Conservation (phyloP, 2,329 filamentous ascomycete species). For the Fusarium lyarnte region DNA sequence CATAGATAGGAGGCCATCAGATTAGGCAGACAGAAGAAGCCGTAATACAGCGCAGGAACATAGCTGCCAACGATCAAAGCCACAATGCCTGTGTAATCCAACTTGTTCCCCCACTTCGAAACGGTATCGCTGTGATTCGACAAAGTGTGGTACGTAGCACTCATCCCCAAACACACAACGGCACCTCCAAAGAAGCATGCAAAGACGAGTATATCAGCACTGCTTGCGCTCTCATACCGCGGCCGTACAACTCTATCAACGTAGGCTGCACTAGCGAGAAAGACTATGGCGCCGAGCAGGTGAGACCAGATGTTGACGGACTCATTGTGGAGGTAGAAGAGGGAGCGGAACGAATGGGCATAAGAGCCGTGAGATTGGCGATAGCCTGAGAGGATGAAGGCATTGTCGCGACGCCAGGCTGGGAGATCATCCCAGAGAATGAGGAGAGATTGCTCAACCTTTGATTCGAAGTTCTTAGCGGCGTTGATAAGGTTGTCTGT, state of each 20-base stretch:
- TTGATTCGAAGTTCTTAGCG: constrained; percentile 49
- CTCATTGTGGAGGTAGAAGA: constrained; percentile 68
- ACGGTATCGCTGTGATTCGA: constrained; percentile 84
- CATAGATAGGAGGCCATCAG: constrained; percentile 78
- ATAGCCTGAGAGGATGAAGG: constrained; percentile 64
- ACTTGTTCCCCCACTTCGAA: constrained; percentile 85
- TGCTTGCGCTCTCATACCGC: constrained; percentile 71
- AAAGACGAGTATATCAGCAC: constrained; percentile 76
- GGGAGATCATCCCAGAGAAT: constrained; percentile 68
- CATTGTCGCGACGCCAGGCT: constrained; percentile 68
- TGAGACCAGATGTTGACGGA: constrained; percentile 72
- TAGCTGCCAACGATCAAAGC: constrained; percentile 91
- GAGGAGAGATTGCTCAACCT: constrained; percentile 54
- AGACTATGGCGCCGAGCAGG: constrained; percentile 71
- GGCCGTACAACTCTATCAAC: constrained; percentile 68
- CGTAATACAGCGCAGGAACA: constrained; percentile 88
- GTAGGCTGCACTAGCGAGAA: constrained; percentile 60
- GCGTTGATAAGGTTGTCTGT: constrained; percentile 41
- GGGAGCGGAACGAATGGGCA: constrained; percentile 55
- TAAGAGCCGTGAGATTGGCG: constrained; percentile 62
- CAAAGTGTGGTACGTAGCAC: constrained; percentile 84
- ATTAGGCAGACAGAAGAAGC: constrained; percentile 75
- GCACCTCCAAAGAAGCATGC: constrained; percentile 82
- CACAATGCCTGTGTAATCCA: constrained; percentile 96
- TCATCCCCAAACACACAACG: constrained; percentile 79